Conservation (phyloP, 2,329 filamentous ascomycete species). For the Calonectria montana region DNA sequence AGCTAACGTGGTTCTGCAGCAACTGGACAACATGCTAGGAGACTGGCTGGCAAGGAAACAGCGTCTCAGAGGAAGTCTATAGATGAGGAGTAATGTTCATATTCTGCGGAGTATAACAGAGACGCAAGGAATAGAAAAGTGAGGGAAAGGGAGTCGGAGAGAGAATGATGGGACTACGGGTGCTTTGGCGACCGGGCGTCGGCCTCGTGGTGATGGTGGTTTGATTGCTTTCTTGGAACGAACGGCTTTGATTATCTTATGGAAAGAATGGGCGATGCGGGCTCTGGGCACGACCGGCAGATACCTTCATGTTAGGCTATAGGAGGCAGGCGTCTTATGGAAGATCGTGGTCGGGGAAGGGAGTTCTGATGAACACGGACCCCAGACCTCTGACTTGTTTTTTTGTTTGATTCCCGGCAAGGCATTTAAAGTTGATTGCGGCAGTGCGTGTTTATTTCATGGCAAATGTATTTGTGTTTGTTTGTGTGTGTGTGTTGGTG, state of each 20-base stretch:
- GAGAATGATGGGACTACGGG: slow-evolving; percentile 5
- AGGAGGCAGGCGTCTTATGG: slow-evolving; percentile 42
- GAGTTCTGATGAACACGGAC: slow-evolving; percentile 42
- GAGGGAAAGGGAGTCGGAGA: not conserved
- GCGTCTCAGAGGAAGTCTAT: slow-evolving; percentile 66
- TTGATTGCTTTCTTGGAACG: slow-evolving; percentile 39
- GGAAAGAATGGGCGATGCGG: slow-evolving; percentile 34
- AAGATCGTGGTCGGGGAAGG: slow-evolving; percentile 26
- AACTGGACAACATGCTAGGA: slow-evolving; percentile 88
- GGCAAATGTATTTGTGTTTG: not conserved
- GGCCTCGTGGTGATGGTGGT: slow-evolving; percentile 5
- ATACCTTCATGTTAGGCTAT: slow-evolving; percentile 42
- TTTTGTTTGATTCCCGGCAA: slow-evolving; percentile 21
- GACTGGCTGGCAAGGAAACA: slow-evolving; percentile 82
- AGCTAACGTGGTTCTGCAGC: slow-evolving; percentile 54
- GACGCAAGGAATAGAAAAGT: not conserved
- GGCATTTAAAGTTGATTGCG: not conserved
- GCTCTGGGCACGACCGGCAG: slow-evolving; percentile 39
- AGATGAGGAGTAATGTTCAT: slow-evolving; percentile 18
- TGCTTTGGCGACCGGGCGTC: slow-evolving; percentile 19
- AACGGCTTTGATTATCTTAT: slow-evolving; percentile 40
- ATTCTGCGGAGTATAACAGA: not conserved
- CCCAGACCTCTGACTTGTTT: slow-evolving; percentile 27
- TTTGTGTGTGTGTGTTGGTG: not conserved
- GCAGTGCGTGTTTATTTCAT: not conserved